These are phyloP conservation scores for Colletotrichum sojae DNA, from an alignment of 2,329 filamentous ascomycete genomes.

Conservation along the genomic window DNA sequence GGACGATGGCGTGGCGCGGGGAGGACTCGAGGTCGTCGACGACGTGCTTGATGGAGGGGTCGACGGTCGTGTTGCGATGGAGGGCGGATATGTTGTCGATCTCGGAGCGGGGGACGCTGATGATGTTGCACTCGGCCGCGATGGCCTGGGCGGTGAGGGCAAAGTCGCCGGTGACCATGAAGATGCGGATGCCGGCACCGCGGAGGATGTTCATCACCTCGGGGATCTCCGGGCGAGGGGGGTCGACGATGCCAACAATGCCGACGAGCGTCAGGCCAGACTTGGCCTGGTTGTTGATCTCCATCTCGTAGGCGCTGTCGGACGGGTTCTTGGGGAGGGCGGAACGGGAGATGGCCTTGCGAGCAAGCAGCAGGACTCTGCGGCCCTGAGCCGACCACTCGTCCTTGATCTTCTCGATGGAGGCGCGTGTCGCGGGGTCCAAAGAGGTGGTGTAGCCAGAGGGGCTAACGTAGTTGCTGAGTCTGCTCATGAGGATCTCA, in stretches of 20 bases:
- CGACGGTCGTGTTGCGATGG: constrained; percentile 48
- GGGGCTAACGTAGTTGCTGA: constrained; percentile 68
- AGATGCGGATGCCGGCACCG: constrained; percentile 79
- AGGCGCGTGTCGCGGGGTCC: constrained; percentile 57
- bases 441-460: constrained; percentile 69
- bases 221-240: constrained; percentile 80
- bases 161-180: constrained; percentile 88
- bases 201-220: constrained; percentile 76
- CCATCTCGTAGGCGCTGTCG: constrained; percentile 64
- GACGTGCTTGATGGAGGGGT: constrained; percentile 40
- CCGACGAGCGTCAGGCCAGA: constrained; percentile 78
- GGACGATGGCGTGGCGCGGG: constrained; percentile 67
- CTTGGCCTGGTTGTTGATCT: constrained; percentile 67
- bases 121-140: constrained; percentile 79
- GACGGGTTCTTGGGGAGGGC: constrained; percentile 27
- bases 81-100: constrained; percentile 71
- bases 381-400: constrained; percentile 78
- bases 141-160: constrained; percentile 82
- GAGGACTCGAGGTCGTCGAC: constrained; percentile 40
- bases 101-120: constrained; percentile 64
- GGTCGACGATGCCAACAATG: constrained; percentile 83
- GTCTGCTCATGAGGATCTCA: constrained; percentile 78
- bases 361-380: constrained; percentile 76
- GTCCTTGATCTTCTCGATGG: constrained; percentile 74
- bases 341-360: constrained; percentile 66